Percentiles rank a stretch among this genome's conserved stretches.
Conservation (phyloP, 768 basidiomycete genomes). For the Boletellus sp. region DNA sequence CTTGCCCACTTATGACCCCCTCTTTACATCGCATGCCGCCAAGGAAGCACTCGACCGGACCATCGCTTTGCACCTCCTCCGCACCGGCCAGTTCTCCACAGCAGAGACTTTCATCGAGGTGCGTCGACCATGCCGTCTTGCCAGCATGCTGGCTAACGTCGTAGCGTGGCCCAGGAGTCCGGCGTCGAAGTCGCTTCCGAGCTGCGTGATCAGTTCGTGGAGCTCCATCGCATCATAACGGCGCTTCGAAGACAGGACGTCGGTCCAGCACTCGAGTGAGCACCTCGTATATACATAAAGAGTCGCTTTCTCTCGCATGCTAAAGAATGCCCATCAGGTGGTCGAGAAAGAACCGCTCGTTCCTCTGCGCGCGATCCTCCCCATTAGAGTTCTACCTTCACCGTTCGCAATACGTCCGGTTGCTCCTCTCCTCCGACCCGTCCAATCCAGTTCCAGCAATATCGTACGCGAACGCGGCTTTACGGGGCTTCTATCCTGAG, state of each 20-base stretch:
- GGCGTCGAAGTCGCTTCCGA: slow-evolving; percentile 51
- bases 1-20: slow-evolving; percentile 61
- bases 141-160: background rate
- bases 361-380: slow-evolving; percentile 67
- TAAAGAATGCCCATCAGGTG: slow-evolving; percentile 53
- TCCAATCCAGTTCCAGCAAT: slow-evolving; percentile 59
- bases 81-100: slow-evolving; percentile 77
- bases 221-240: slow-evolving; percentile 69
- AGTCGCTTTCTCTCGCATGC: background rate
- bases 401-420: slow-evolving; percentile 82
- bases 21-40: slow-evolving; percentile 62
- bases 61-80: slow-evolving; percentile 71
- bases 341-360: slow-evolving; percentile 62
- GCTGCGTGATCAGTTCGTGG: slow-evolving; percentile 55
- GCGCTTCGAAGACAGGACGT: slow-evolving; percentile 66
- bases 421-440: slow-evolving; percentile 63
- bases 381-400: slow-evolving; percentile 88
- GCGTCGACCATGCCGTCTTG: slow-evolving; percentile 18
- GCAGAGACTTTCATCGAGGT: slow-evolving; percentile 76
- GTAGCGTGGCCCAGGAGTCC: slow-evolving; percentile 57
- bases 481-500: slow-evolving; percentile 59
- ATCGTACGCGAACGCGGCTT: slow-evolving; percentile 65
- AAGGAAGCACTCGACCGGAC: slow-evolving; percentile 61
- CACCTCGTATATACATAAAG: background rate
- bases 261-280: slow-evolving; percentile 73